Base-by-base conservation (phyloP, 306 rosid genomes). In the Prunus kanzakura region DNA sequence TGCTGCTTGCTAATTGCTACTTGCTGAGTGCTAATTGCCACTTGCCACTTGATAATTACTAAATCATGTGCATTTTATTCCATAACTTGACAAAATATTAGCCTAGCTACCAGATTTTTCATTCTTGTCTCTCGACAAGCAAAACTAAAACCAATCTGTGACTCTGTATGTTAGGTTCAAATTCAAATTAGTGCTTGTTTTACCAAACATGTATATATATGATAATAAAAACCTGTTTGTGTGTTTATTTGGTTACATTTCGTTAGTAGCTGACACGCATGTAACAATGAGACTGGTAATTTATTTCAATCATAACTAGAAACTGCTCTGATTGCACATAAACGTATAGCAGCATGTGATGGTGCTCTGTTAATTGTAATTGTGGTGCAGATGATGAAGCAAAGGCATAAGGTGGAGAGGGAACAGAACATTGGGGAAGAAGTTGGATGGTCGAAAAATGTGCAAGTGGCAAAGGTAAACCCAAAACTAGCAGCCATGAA, bases 401-500 rank as follows among this genome's bases (percentile, higher is more conserved):
- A 92, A 72, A 96, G 98, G 81, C 98, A 96, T 83, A 92, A 96
- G 83, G 91, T 96, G 84, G 99, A 96, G 88, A 89, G 84, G 83
- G 99, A 96, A 55, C 79, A 82, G 74, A 84, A 69, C 66, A 86
- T 96, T 73, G 99, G 99, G 73, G 96, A 81, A 66, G 99, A 96
- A 87, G 85, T 91, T 70, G 99, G 99, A 76, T 84, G 96, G 98
- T 86, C 97, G 29, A 96, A 96, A 81, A 96, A 92, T 74, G 91
- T 91, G 76, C 91, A 92, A 81, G 98, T 89, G 52, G 98, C 99
- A 29, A 91, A 92, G 81, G 82, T 46, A 78, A 91, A 96, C 71
- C 97, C 99, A 35, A 88, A 92, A 85, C 97, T 96, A 61, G 90
- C 91, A 63, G 96, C 97, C 63, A 92, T 96, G 96, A 92, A 96